These are phyloP conservation scores for Acanthamoeba triangularis DNA, from an alignment of 208 protist genomes.

Conservation along the genomic window DNA sequence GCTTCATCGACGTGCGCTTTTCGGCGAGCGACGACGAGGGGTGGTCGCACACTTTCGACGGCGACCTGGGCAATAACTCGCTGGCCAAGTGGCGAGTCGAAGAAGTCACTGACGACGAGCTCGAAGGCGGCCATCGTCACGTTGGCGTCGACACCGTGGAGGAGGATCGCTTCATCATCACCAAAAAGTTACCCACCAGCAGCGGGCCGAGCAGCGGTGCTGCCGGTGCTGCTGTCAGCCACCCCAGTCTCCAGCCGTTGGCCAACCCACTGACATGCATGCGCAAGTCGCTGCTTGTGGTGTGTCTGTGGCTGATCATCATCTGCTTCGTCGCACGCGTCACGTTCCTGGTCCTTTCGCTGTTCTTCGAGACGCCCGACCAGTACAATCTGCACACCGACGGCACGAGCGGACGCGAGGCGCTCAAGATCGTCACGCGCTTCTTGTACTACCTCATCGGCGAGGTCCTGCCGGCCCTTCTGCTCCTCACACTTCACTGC, in stretches of 20 bases:
- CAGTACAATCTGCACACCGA: conserved; percentile 17
- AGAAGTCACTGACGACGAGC: neutral
- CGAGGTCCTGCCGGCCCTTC: neutral
- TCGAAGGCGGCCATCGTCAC: neutral
- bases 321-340: neutral
- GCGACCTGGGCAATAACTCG: neutral
- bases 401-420: neutral
- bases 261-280: neutral
- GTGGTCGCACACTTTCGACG: neutral
- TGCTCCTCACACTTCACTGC: neutral
- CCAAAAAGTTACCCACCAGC: neutral
- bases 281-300: neutral
- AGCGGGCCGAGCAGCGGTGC: too few relatives aligned
- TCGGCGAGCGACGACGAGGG: neutral
- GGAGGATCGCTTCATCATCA: neutral
- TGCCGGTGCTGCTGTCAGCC: too few relatives aligned
- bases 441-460: conserved; percentile 18
- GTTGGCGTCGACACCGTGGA: neutral
- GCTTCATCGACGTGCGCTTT: conserved; percentile 34
- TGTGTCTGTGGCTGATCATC: neutral
- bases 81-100: neutral
- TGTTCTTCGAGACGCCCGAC: conserved; percentile 44
- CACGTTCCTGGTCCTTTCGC: neutral
- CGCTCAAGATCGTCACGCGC: neutral
- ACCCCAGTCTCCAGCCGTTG: neutral